phyloP scores from a whole-genome alignment of 305 asterid genomes.

The Fraxinus sp. region DNA sequence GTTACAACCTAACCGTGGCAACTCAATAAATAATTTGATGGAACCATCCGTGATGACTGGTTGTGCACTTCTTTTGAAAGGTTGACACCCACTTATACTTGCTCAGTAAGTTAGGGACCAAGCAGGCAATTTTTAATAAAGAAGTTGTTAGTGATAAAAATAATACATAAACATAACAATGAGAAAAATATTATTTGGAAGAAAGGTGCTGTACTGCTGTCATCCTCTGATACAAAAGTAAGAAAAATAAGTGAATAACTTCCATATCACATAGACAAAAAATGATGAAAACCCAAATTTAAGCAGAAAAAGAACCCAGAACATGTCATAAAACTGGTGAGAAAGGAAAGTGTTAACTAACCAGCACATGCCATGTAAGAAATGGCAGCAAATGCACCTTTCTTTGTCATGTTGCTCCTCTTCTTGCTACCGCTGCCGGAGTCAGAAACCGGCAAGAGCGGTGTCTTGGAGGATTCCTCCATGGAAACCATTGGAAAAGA shows the following conservation, averaged over 20 bases:
- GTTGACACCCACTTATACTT: neutral
- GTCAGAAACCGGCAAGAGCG: neutral
- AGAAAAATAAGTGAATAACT: neutral
- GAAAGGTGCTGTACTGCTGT: neutral
- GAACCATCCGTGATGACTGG: too few relatives aligned
- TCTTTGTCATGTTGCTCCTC: slow-evolving; percentile 10
- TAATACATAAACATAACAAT: neutral
- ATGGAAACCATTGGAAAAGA: neutral
- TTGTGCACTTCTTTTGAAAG: neutral
- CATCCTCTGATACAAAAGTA: neutral
- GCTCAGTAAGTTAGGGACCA: neutral
- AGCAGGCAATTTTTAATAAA: neutral
- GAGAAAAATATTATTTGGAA: neutral
- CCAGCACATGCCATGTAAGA: slow-evolving; percentile 34
- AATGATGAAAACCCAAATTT: neutral
- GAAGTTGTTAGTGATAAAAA: neutral
- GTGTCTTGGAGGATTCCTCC: slow-evolving; percentile 9
- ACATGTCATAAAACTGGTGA: neutral
- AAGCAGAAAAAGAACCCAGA: neutral
- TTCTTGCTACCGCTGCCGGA: neutral
- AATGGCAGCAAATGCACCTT: slow-evolving; percentile 31
- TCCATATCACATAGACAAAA: neutral
- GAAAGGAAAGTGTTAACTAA: neutral
- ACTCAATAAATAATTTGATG: too few relatives aligned
- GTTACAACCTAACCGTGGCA: too few relatives aligned